A percentile compares a stretch with the other conserved stretches of the same genome.
phyloP scores from a whole-genome alignment of 257 asterid species.

The Gentiana dahurica region DNA sequence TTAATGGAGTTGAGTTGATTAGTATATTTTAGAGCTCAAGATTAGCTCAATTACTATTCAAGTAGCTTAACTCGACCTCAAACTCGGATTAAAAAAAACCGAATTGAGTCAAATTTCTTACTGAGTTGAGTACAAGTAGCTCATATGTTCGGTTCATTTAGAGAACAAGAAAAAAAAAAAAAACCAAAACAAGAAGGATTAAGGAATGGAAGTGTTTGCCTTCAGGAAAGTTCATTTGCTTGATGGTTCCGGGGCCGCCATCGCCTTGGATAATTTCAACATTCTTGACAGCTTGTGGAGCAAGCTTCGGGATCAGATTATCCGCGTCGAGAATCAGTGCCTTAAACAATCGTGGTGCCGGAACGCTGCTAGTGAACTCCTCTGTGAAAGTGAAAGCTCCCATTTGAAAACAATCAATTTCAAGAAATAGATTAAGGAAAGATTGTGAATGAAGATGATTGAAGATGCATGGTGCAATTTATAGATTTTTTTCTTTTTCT shows the following conservation, averaged over 20 bases:
- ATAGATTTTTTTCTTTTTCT: slow-evolving; percentile 6
- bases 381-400: slow-evolving; percentile 27
- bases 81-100: too few species aligned
- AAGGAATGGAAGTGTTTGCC: slow-evolving; percentile 17
- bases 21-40: too few species aligned
- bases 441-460: slow-evolving; percentile 1
- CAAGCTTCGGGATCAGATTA: slow-evolving; percentile 37
- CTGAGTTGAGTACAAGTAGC: too few species aligned
- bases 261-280: slow-evolving; percentile 37
- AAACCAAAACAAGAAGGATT: too few species aligned
- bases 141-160: too few species aligned
- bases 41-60: too few species aligned
- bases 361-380: slow-evolving; percentile 23
- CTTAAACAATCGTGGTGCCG: slow-evolving; percentile 37
- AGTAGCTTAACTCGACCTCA: too few species aligned
- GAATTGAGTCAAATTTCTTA: too few species aligned
- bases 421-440: background rate
- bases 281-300: slow-evolving; percentile 34
- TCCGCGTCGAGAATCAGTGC: slow-evolving; percentile 39
- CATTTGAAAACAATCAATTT: slow-evolving; percentile 12
- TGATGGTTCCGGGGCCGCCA: slow-evolving; percentile 52
- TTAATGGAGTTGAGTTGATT: too few species aligned
- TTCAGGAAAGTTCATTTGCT: slow-evolving; percentile 30
- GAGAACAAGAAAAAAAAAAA: too few species aligned
- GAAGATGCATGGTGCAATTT: slow-evolving; percentile 11